Conservation (phyloP, 495 filamentous ascomycete genomes). For the Aspergillus leporis region DNA sequence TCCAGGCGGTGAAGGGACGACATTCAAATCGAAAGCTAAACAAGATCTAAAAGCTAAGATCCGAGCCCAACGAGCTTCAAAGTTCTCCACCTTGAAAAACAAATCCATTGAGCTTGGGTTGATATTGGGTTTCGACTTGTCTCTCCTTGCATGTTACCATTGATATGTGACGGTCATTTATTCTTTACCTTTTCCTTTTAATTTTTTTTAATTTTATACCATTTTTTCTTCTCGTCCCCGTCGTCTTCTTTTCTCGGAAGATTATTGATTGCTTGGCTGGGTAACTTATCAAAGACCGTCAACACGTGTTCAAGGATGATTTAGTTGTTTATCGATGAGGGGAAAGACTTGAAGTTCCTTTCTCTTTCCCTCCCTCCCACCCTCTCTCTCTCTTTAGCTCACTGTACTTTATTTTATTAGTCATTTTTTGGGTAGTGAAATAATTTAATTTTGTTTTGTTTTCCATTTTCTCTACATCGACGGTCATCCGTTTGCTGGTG, state of each 20-base stretch:
- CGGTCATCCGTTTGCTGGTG: too few relatives aligned
- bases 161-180: background rate
- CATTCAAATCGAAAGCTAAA: background rate
- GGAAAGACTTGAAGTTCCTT: background rate
- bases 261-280: background rate
- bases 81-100: background rate
- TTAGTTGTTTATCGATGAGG: slow-evolving; percentile 5
- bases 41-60: background rate
- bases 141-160: slow-evolving; percentile 2
- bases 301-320: background rate
- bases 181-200: background rate
- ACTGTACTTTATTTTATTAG: background rate
- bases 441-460: background rate
- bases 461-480: background rate
- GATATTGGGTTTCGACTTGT: too few relatives aligned
- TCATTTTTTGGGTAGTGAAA: background rate
- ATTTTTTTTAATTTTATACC: background rate
- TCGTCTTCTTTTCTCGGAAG: slow-evolving; percentile 3
- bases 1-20: background rate
- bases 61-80: background rate
- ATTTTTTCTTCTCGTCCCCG: background rate
- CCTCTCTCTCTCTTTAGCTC: background rate
- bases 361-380: background rate
- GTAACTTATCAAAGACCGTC: background rate
- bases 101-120: background rate